These are phyloP conservation scores for Crithidia acanthocephali DNA, from an alignment of 208 protist species.

Conservation along the genomic window DNA sequence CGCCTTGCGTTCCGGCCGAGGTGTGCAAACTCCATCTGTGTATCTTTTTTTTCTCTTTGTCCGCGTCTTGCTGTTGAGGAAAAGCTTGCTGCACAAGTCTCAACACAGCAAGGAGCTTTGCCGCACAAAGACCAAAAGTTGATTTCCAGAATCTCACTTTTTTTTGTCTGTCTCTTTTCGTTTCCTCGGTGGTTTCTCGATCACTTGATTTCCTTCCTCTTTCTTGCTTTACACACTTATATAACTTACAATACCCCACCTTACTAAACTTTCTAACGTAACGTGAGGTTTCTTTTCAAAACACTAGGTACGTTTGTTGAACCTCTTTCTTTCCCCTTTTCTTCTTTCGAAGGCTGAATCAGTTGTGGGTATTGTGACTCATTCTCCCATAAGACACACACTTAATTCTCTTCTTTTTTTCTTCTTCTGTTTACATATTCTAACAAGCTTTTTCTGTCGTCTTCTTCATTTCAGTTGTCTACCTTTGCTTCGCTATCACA, in stretches of 20 bases:
- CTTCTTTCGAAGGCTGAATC: background rate
- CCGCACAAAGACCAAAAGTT: background rate
- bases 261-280: background rate
- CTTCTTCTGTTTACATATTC: background rate
- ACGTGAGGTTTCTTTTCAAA: constrained; percentile 7
- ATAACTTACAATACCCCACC: constrained; percentile 15
- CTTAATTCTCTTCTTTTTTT: background rate
- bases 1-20: background rate
- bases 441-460: constrained; percentile 3
- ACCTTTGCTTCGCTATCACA: background rate
- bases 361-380: background rate
- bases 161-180: background rate
- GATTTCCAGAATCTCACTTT: background rate
- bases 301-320: constrained; percentile 3
- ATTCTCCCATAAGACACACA: background rate
- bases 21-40: background rate
- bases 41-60: background rate
- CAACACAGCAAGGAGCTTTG: background rate
- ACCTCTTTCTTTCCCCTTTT: constrained; percentile 12
- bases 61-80: background rate
- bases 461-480: background rate
- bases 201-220: background rate
- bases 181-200: background rate
- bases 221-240: constrained; percentile 9
- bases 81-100: background rate